Evolutionary conservation across 805 yeast genomes (phyloP).

Genomic region (Starmerella floris): DNA sequence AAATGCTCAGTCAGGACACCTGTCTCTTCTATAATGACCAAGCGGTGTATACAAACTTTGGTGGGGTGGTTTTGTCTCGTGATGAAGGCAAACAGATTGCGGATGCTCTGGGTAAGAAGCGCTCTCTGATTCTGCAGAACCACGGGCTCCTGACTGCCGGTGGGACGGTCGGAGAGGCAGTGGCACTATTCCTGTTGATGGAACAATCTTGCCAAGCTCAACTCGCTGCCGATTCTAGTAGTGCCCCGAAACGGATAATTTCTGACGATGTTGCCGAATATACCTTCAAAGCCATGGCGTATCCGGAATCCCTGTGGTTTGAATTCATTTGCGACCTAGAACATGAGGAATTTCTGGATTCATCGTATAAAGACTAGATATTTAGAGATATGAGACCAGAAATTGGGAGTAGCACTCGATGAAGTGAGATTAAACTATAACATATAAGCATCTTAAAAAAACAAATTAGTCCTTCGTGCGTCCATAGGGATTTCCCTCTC

Average conservation of each 20-base stretch:
- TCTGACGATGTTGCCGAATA: conserved; percentile 55
- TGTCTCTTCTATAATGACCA: conserved; percentile 55
- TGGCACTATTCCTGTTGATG: conserved; percentile 47
- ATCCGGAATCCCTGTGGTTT: conserved; percentile 53
- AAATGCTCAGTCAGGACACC: conserved; percentile 69
- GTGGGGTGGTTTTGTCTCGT: conserved; percentile 61
- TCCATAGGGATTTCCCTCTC: too few species aligned
- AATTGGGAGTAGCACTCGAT: conserved; percentile 24
- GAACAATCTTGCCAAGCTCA: conserved; percentile 54
- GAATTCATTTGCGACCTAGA: conserved; percentile 35
- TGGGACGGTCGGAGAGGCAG: conserved; percentile 58
- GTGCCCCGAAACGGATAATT: conserved; percentile 34
- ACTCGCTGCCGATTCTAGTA: conserved; percentile 46
- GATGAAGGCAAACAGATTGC: conserved; percentile 54
- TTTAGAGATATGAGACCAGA: too few species aligned
- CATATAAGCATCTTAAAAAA: too few species aligned
- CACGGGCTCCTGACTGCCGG: conserved; percentile 66
- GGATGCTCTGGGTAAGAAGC: conserved; percentile 40
- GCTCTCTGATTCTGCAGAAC: conserved; percentile 50
- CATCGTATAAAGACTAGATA: conserved; percentile 7
- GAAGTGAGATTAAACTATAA: too few species aligned
- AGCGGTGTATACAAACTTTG: conserved; percentile 53
- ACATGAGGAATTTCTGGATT: conserved; percentile 13
- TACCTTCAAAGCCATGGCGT: conserved; percentile 46
- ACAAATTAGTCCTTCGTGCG: too few species aligned